Evolutionary conservation across 2,329 filamentous ascomycete genomes (phyloP), one percentile per base, ranked within the genome.

Genomic region (Fusarium keratoplasticum): DNA sequence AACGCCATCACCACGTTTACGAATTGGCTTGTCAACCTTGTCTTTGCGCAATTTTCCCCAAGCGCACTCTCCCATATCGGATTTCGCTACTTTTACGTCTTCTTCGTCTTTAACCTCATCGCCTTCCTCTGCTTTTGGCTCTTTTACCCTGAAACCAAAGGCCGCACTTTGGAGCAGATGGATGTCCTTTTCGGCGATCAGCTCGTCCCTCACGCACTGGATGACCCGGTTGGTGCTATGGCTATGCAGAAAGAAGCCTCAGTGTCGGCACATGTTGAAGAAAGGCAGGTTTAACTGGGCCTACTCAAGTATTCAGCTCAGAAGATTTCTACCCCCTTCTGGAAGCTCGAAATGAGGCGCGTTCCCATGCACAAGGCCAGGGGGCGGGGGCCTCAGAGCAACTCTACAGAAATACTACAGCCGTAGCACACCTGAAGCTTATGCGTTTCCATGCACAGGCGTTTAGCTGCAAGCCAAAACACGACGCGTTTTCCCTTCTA

Each of bases 11-110:
- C 77, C 4, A 80, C 78, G 6, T 78, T 80, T 25, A 78, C 75
- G 27, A 81, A 81, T 67, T 81, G 80, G 79, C 64, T 69, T n/a
- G 70, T 80, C 38, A 81, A 80, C 67, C 78, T 88, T 5, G 78
- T 88, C 22, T 86, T 89, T 66, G 84, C 84, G 8, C 86, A 88
- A 66, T 87, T 87, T 69, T 84, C 83, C 4, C 87, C 87, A 0
- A 81, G 82, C 29, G 86, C 85, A 0, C 78, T 87, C 5, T 80
- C 79, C 0, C 77, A 72, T 1, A 78, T 87, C 20, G 84, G 83
- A 0, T 88, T 87, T 71, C 78, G 81, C 22, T 89, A 87, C 75
- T 89, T 79, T 52, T 79, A 79, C 54, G 75, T 79, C 27, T 79
- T 79, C 36, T 77, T 79, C 35, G 70, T 69, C 9, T 76, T 79